Conservation (phyloP, 2,329 filamentous ascomycete genomes). For the Colletotrichum theobromicola region DNA sequence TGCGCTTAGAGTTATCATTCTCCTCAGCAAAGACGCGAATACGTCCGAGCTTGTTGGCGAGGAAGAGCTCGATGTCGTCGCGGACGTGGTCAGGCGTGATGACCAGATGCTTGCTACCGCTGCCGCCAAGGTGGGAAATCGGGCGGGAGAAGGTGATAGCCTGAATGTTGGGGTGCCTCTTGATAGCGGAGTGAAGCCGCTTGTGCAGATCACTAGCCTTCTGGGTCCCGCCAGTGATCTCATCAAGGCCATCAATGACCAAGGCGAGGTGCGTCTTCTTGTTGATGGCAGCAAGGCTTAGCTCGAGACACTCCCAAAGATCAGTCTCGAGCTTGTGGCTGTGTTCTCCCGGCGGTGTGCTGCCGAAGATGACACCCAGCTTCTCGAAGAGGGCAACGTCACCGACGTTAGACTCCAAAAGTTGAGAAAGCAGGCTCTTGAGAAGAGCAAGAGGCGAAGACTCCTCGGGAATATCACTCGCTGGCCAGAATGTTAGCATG, state of each 20-base stretch:
- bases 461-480: conserved; percentile 34
- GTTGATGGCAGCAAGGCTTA: conserved; percentile 35
- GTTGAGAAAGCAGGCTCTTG: conserved; percentile 41
- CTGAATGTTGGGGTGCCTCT: conserved; percentile 30
- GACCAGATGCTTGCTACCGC: conserved; percentile 32
- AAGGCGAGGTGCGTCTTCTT: conserved; percentile 33
- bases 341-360: conserved; percentile 26
- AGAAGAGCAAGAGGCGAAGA: conserved; percentile 36
- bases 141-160: conserved; percentile 41
- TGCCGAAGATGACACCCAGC: conserved; percentile 30
- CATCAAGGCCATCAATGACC: conserved; percentile 42
- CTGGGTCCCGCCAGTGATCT: conserved; percentile 30
- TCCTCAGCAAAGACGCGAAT: conserved; percentile 19
- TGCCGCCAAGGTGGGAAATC: conserved; percentile 32
- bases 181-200: conserved; percentile 32
- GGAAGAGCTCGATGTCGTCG: conserved; percentile 37
- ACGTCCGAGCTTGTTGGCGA: conserved; percentile 28
- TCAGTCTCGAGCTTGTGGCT: conserved; percentile 29
- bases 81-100: conserved; percentile 36
- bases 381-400: conserved; percentile 38
- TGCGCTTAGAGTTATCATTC: conserved; percentile 15
- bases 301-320: conserved; percentile 39
- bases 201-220: conserved; percentile 32
- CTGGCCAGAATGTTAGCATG: neutral
- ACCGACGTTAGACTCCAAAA: conserved; percentile 43